These are phyloP conservation scores for Lactuca saligna DNA, from an alignment of 129 eudicot genomes.

Conservation along the genomic window DNA sequence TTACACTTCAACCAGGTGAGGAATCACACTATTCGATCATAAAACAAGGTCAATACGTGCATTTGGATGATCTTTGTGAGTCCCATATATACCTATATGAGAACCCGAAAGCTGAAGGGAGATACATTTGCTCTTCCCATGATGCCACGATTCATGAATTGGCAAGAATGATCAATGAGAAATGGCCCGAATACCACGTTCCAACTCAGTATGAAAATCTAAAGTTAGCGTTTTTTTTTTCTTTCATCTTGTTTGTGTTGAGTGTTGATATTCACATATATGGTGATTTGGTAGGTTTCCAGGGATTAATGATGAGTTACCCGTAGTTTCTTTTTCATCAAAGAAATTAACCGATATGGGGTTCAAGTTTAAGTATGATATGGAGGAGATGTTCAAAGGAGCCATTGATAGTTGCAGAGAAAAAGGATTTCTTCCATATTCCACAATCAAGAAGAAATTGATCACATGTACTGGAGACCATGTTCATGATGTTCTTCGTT, in stretches of 20 bases:
- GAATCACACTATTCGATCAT: conserved; percentile 79
- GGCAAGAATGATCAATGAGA: conserved; percentile 52
- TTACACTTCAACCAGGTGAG: conserved; percentile 41
- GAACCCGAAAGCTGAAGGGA: conserved; percentile 61
- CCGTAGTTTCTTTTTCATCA: conserved; percentile 62
- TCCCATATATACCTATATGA: conserved; percentile 77
- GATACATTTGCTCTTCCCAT: conserved; percentile 83
- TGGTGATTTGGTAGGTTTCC: conserved; percentile 54
- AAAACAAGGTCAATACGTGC: conserved; percentile 80
- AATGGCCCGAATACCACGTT: conserved; percentile 79
- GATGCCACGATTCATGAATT: conserved; percentile 77
- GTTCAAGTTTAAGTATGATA: conserved; percentile 62
- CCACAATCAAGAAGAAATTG: conserved; percentile 32
- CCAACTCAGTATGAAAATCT: conserved; percentile 68
- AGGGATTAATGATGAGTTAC: conserved; percentile 55
- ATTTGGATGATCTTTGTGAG: conserved; percentile 78
- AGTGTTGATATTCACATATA: background rate
- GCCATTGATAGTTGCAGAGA: conserved; percentile 70
- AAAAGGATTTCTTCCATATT: conserved; percentile 78
- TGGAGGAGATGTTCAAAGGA: conserved; percentile 80
- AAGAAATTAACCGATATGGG: conserved; percentile 70
- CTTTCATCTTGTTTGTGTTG: conserved; percentile 2
- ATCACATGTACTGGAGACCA: conserved; percentile 20
- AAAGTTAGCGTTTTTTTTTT: background rate
- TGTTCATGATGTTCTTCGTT: conserved; percentile 18